Conservation (phyloP, 1,284 basidiomycete genomes). For the Volvariella surrecta region DNA sequence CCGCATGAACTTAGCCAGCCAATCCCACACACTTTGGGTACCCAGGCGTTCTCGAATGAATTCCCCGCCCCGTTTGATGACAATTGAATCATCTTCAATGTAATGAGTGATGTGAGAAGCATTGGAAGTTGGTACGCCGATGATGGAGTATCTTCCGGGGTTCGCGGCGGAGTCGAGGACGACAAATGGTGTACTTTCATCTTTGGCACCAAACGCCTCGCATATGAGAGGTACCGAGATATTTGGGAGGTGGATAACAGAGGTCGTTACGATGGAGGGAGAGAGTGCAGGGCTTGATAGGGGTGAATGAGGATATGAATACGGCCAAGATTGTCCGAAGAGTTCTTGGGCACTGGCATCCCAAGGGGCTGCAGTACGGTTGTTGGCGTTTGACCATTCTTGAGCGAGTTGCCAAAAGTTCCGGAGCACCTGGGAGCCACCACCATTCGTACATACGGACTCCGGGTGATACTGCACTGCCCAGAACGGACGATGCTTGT, state of each 20-base stretch:
- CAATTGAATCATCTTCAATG: slow-evolving; percentile 40
- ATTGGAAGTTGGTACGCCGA: slow-evolving; percentile 44
- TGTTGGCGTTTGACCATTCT: slow-evolving; percentile 37
- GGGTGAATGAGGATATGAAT: slow-evolving; percentile 16
- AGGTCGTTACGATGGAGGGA: slow-evolving; percentile 17
- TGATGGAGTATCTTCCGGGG: slow-evolving; percentile 66
- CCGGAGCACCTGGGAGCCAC: slow-evolving; percentile 51
- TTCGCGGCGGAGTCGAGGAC: slow-evolving; percentile 66
- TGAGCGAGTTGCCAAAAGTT: slow-evolving; percentile 68
- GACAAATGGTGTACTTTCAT: slow-evolving; percentile 57
- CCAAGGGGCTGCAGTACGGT: slow-evolving; percentile 33
- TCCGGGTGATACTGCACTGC: slow-evolving; percentile 97
- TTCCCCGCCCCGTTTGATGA: slow-evolving; percentile 24
- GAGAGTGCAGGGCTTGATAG: slow-evolving; percentile 16
- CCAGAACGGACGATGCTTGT: slow-evolving; percentile 71
- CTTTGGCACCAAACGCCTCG: slow-evolving; percentile 48
- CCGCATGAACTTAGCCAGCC: slow-evolving; percentile 63
- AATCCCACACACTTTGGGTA: slow-evolving; percentile 54
- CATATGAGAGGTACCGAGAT: slow-evolving; percentile 38
- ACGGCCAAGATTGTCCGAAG: slow-evolving; percentile 50
- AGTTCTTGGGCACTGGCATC: slow-evolving; percentile 21
- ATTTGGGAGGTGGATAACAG: slow-evolving; percentile 32
- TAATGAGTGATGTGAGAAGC: slow-evolving; percentile 51
- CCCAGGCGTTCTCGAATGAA: slow-evolving; percentile 27
- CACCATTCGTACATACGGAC: slow-evolving; percentile 57